Evolutionary conservation across 768 basidiomycete species (phyloP), one percentile per base, ranked within the genome.

Genomic region (Pleurotus tuber-regium): DNA sequence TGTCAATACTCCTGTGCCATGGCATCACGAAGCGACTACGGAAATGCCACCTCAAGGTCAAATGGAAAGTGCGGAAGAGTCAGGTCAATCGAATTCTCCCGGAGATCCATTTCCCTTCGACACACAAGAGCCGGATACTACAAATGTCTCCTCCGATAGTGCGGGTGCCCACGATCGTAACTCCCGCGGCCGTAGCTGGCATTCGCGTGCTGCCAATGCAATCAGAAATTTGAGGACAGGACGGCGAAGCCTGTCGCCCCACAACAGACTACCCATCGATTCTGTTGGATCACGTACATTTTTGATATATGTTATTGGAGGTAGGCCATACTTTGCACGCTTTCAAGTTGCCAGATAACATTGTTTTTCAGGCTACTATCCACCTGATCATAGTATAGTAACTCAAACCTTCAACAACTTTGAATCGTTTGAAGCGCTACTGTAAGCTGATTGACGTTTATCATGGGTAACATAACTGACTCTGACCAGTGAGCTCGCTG

Each of bases 271-370:
- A 5, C 21, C 58, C n/a, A 29, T 55, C 4, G 54, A 51, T 47
- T 56, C 57, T 2, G 62, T 69, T 40, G 74, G 73, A 5, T 83
- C 83, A 39, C 70, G 90, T 57, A 93, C 90, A 14, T 93, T 93
- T 69, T 73, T 93, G 66, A 92, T 95, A 51, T 94, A 92, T 69
- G 92, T 95, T 54, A 89, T 92, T 63, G 89, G 89, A 44, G 88
- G 87, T 82, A 55, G 43, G 77, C 66, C 7, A 39, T 9, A 14
- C 7, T 23, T n/a, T n/a, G n/a, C n/a, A n/a, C n/a, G 40, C 8
- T 35, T 16, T 41, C 51, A 43, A 33, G 52, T 6, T 54, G 16
- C 50, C 11, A 26, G 16, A 10, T 28, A 33, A 30, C 4, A 29
- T 21, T 26, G 24, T 29, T 52, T 38, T 31, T 16, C 55, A 89